phyloP scores from a whole-genome alignment of 2,329 filamentous ascomycete species.

The Lecanosticta acicola region DNA sequence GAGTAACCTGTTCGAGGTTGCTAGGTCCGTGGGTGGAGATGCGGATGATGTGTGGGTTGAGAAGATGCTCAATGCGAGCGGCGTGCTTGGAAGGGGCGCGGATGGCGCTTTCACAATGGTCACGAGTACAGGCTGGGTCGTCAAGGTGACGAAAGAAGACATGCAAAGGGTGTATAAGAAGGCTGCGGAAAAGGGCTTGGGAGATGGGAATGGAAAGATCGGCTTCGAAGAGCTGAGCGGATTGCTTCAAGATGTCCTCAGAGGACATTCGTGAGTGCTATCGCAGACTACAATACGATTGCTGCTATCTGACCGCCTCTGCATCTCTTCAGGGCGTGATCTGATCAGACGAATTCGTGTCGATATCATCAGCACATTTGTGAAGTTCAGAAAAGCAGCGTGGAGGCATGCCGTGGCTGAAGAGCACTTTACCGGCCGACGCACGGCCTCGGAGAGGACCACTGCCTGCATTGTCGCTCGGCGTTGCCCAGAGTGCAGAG shows the following conservation, averaged over 20 bases:
- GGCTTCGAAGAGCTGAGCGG: slow-evolving; percentile 32
- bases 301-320: background rate
- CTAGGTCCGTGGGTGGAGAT: slow-evolving; percentile 38
- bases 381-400: too few relatives aligned
- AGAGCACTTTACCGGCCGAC: too few relatives aligned
- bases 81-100: slow-evolving; percentile 31
- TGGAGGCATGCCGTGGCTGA: too few relatives aligned
- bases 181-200: slow-evolving; percentile 23
- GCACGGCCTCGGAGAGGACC: too few relatives aligned
- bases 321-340: background rate
- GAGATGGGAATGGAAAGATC: slow-evolving; percentile 33
- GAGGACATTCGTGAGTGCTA: background rate
- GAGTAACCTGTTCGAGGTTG: slow-evolving; percentile 38
- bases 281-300: background rate
- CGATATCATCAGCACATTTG: too few relatives aligned
- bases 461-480: too few relatives aligned
- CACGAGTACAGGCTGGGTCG: slow-evolving; percentile 41
- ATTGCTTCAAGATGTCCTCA: slow-evolving; percentile 35
- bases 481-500: too few relatives aligned
- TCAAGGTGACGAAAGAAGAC: slow-evolving; percentile 35
- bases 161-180: slow-evolving; percentile 39
- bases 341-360: too few relatives aligned
- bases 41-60: slow-evolving; percentile 39
- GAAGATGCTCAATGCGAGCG: slow-evolving; percentile 37
- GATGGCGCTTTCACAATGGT: slow-evolving; percentile 33